phyloP scores from a whole-genome alignment of 495 filamentous ascomycete species.

The Hypoxylon fragiforme region DNA sequence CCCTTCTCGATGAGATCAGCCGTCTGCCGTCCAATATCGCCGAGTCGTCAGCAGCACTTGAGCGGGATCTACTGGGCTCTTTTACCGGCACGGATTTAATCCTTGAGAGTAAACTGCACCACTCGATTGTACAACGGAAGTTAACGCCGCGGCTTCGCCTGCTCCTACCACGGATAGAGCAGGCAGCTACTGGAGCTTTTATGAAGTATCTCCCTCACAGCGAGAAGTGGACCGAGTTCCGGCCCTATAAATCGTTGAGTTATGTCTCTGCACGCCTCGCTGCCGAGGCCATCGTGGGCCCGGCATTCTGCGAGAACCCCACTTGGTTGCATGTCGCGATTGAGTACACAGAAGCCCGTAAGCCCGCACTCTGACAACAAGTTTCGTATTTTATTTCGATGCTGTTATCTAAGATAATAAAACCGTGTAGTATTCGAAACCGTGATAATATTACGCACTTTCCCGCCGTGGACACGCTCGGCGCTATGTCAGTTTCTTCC shows the following conservation, averaged over 20 bases:
- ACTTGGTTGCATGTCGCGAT: slow-evolving; percentile 7
- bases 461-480: too few relatives aligned
- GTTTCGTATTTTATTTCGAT: not conserved
- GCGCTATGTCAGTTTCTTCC: too few relatives aligned
- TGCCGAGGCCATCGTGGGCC: slow-evolving; percentile 4
- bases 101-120: slow-evolving; percentile 10
- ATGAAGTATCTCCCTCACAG: not conserved
- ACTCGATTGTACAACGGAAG: slow-evolving; percentile 15
- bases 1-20: slow-evolving; percentile 13
- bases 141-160: slow-evolving; percentile 11
- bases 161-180: slow-evolving; percentile 9
- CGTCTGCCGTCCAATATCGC: slow-evolving; percentile 7
- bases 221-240: slow-evolving; percentile 14
- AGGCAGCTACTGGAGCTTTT: not conserved
- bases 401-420: too few relatives aligned
- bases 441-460: too few relatives aligned
- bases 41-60: not conserved
- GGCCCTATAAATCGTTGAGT: not conserved
- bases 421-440: too few relatives aligned
- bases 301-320: not conserved
- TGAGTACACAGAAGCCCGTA: slow-evolving; percentile 11
- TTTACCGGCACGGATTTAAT: slow-evolving; percentile 10
- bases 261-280: not conserved
- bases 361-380: too few relatives aligned
- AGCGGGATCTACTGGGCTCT: slow-evolving; percentile 8